Conservation (phyloP, 805 yeast species). For the Metschnikowia peoriensis region DNA sequence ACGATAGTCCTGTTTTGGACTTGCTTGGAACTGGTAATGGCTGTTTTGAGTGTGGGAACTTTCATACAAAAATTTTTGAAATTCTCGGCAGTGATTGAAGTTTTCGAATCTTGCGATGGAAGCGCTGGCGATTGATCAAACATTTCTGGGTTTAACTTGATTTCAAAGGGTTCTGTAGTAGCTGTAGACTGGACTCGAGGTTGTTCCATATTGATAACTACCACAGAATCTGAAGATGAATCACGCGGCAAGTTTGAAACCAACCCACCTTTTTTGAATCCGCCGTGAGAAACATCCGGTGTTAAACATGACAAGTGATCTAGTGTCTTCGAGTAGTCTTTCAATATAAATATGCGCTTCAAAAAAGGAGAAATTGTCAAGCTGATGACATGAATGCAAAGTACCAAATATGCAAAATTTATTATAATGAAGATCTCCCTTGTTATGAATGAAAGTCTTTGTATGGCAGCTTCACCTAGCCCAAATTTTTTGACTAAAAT, state of each 20-base stretch:
- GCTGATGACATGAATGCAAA: constrained; percentile 28
- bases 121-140: not conserved
- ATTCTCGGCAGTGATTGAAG: constrained; percentile 23
- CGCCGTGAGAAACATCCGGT: constrained; percentile 21
- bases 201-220: constrained; percentile 17
- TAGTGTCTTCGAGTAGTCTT: constrained; percentile 21
- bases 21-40: constrained; percentile 11
- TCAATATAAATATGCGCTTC: constrained; percentile 16
- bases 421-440: constrained; percentile 13
- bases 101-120: constrained; percentile 3
- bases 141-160: constrained; percentile 5
- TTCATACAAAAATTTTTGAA: constrained; percentile 28
- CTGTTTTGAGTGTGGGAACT: constrained; percentile 22
- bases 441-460: constrained; percentile 10
- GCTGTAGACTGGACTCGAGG: not conserved
- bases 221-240: constrained; percentile 12
- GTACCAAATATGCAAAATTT: constrained; percentile 21
- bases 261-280: constrained; percentile 12
- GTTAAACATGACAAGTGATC: constrained; percentile 23
- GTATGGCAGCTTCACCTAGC: not conserved
- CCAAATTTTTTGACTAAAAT: not conserved
- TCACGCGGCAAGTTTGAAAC: constrained; percentile 10
- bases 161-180: constrained; percentile 3
- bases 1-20: constrained; percentile 19
- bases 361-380: constrained; percentile 21